phyloP scores from a whole-genome alignment of 768 basidiomycete species.

The Calocybe cyanea region DNA sequence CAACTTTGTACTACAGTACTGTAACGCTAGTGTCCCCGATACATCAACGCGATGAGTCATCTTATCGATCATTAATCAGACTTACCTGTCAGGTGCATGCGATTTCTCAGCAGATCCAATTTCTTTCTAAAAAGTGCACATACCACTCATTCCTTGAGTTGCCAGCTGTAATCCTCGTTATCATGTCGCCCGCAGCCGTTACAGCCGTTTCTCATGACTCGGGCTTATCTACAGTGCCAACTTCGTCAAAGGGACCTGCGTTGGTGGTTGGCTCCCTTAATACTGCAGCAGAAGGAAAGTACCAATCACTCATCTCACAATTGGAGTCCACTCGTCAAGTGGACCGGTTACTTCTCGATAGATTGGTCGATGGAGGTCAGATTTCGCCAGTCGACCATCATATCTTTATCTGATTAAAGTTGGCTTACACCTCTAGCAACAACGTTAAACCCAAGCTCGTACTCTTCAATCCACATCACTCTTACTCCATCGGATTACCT shows the following conservation, averaged over 20 bases:
- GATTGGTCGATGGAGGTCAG: slow-evolving; percentile 77
- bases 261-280: slow-evolving; percentile 76
- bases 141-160: too few species aligned
- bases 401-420: slow-evolving; percentile 6
- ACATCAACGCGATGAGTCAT: neutral
- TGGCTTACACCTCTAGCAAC: slow-evolving; percentile 52
- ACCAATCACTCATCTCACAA: slow-evolving; percentile 64
- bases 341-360: slow-evolving; percentile 79
- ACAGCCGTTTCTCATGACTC: slow-evolving; percentile 24
- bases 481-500: slow-evolving; percentile 64
- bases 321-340: slow-evolving; percentile 53
- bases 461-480: slow-evolving; percentile 65
- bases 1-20: too few species aligned
- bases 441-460: slow-evolving; percentile 46
- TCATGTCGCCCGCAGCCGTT: slow-evolving; percentile 65
- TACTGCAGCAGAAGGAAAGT: slow-evolving; percentile 77
- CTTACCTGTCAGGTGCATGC: too few species aligned
- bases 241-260: slow-evolving; percentile 41
- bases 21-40: too few species aligned
- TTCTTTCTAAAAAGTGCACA: too few species aligned
- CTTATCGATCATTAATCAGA: too few species aligned
- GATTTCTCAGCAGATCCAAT: too few species aligned
- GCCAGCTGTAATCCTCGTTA: neutral
- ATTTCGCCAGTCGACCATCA: neutral
- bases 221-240: slow-evolving; percentile 16